phyloP scores from a whole-genome alignment of 805 yeast genomes.

The Ogataea saltuana region DNA sequence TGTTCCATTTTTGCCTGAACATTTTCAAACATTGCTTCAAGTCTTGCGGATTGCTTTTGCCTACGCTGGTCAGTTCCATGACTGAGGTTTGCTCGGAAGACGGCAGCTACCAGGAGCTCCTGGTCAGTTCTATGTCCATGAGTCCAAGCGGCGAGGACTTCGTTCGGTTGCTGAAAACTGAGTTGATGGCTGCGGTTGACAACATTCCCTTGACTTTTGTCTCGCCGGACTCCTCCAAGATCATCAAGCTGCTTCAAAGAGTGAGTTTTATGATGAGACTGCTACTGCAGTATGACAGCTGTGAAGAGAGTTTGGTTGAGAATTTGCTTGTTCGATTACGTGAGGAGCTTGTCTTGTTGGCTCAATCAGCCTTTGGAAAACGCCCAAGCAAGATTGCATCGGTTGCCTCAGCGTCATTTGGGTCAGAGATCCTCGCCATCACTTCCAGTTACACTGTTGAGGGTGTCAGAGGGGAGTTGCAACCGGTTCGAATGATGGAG shows the following conservation, averaged over 20 bases:
- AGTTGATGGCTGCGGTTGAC: slow-evolving; percentile 19
- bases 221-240: slow-evolving; percentile 33
- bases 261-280: slow-evolving; percentile 13
- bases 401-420: slow-evolving; percentile 14
- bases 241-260: slow-evolving; percentile 10
- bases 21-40: slow-evolving; percentile 36
- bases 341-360: slow-evolving; percentile 19
- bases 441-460: slow-evolving; percentile 21
- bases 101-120: slow-evolving; percentile 5
- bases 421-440: slow-evolving; percentile 26
- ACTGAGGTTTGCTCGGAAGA: slow-evolving; percentile 25
- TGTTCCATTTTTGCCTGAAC: slow-evolving; percentile 34
- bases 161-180: slow-evolving; percentile 2
- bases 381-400: background rate
- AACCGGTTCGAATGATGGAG: slow-evolving; percentile 18
- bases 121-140: slow-evolving; percentile 19
- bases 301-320: slow-evolving; percentile 1
- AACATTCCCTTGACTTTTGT: slow-evolving; percentile 20
- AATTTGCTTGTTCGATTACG: slow-evolving; percentile 8
- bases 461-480: slow-evolving; percentile 10
- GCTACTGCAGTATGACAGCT: background rate
- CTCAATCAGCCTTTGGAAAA: slow-evolving; percentile 5
- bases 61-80: slow-evolving; percentile 37
- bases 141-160: slow-evolving; percentile 17
- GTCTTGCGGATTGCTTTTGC: slow-evolving; percentile 39